phyloP scores from a whole-genome alignment of 306 rosid species.

The Trifolium pratense region DNA sequence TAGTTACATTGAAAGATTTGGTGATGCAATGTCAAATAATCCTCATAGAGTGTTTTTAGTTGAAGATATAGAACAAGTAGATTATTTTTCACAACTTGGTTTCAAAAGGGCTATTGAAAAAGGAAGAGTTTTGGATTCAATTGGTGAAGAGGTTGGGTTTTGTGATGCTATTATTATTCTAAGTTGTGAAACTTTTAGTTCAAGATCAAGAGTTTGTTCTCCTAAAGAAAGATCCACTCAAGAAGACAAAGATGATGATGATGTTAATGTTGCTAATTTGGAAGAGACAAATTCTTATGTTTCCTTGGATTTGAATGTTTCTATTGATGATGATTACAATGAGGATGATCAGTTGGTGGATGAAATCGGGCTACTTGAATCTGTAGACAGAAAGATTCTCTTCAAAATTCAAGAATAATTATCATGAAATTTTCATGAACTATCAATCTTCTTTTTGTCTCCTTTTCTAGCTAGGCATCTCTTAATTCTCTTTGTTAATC shows the following conservation, averaged over 20 bases:
- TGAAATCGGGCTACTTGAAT: constrained; percentile 81
- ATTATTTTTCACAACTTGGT: constrained; percentile 78
- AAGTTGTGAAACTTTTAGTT: constrained; percentile 78
- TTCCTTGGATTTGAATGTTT: constrained; percentile 88
- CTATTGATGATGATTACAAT: constrained; percentile 58
- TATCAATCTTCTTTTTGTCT: neutral
- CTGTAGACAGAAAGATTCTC: constrained; percentile 75
- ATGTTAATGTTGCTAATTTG: constrained; percentile 22
- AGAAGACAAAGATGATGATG: constrained; percentile 30
- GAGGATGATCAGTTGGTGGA: constrained; percentile 55
- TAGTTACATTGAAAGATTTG: constrained; percentile 72
- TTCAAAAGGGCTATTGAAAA: constrained; percentile 82
- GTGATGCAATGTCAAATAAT: constrained; percentile 59
- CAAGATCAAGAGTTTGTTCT: constrained; percentile 87
- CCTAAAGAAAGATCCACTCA: constrained; percentile 57
- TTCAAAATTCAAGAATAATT: constrained; percentile 75
- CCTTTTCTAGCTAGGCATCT: constrained; percentile 20
- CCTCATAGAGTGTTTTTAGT: constrained; percentile 85
- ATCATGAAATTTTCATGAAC: constrained; percentile 36
- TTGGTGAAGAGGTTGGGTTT: constrained; percentile 68
- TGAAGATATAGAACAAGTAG: constrained; percentile 90
- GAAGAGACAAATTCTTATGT: constrained; percentile 62
- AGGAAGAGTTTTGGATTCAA: constrained; percentile 61
- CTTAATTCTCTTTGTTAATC: constrained; percentile 43
- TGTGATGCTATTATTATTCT: constrained; percentile 80